phyloP scores from a whole-genome alignment of 768 basidiomycete species.

The Termitomyces sp. region DNA sequence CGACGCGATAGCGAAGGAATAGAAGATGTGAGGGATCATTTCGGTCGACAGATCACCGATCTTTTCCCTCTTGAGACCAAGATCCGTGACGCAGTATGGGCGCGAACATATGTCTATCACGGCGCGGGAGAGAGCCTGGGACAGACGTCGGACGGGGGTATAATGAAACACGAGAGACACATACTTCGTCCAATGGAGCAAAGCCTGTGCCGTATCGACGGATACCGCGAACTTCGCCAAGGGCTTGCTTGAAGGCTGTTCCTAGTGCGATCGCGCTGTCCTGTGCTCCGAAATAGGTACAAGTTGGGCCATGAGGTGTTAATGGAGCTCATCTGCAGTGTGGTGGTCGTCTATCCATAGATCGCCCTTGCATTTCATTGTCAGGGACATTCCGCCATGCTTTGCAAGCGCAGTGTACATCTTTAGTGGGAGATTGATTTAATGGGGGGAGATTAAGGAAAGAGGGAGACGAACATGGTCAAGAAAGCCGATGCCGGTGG shows the following conservation, averaged over 20 bases:
- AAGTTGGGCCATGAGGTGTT: background rate
- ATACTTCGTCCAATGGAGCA: constrained; percentile 94
- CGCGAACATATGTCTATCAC: constrained; percentile 99
- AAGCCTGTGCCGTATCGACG: constrained; percentile 94
- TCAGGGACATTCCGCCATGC: constrained; percentile 91
- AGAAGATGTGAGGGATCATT: constrained; percentile 97
- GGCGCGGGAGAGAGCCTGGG: constrained; percentile 82
- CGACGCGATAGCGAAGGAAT: constrained; percentile 96
- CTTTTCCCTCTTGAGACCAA: constrained; percentile 85
- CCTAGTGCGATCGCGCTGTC: constrained; percentile 87
- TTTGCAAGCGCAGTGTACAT: constrained; percentile 99
- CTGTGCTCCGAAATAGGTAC: constrained; percentile 41
- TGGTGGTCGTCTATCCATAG: constrained; percentile 99
- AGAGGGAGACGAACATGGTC: constrained; percentile 73
- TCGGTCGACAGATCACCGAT: constrained; percentile 94
- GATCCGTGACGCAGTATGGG: constrained; percentile 91
- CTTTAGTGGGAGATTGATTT: constrained; percentile 34
- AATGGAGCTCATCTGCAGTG: constrained; percentile 82
- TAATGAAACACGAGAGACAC: constrained; percentile 8
- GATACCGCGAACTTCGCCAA: constrained; percentile 94
- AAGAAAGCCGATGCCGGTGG: constrained; percentile 97
- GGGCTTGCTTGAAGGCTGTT: constrained; percentile 88
- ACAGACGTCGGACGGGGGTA: constrained; percentile 3
- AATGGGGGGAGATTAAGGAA: constrained; percentile 2
- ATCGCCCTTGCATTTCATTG: constrained; percentile 90